Percentiles rank a stretch among this genome's conserved stretches.
Conservation (phyloP, 139 green algal genomes). For the Coelastrella sp. region DNA sequence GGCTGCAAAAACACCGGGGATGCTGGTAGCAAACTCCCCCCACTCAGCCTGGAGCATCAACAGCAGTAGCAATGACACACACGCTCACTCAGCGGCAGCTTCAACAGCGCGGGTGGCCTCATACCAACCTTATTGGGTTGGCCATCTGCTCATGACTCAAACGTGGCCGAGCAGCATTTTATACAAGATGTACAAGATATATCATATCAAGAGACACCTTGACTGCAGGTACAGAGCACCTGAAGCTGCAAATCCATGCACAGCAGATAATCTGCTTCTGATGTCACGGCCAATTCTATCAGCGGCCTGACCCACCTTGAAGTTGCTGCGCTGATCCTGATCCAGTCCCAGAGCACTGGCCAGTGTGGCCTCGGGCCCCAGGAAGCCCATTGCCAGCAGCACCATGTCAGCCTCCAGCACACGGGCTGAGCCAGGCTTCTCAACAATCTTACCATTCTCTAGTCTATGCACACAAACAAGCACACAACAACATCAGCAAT, state of each 20-base stretch:
- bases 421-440: conserved; percentile 78
- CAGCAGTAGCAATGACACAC: background rate
- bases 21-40: conserved; percentile 88
- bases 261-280: background rate
- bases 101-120: background rate
- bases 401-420: conserved; percentile 92
- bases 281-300: background rate
- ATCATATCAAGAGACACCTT: background rate
- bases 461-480: background rate
- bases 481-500: background rate
- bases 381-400: conserved; percentile 97
- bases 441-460: conserved; percentile 68
- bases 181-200: background rate
- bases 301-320: conserved; percentile 83
- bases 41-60: conserved; percentile 72
- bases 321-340: conserved; percentile 92
- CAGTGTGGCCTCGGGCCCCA: conserved; percentile 91
- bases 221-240: too few species aligned
- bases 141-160: too few species aligned
- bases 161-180: background rate
- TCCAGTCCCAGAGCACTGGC: conserved; percentile 81
- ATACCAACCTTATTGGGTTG: background rate
- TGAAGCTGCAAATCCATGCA: too few species aligned
- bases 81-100: background rate
- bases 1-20: conserved; percentile 95